Conservation (phyloP, 805 yeast species). For the Candida golubevii region DNA sequence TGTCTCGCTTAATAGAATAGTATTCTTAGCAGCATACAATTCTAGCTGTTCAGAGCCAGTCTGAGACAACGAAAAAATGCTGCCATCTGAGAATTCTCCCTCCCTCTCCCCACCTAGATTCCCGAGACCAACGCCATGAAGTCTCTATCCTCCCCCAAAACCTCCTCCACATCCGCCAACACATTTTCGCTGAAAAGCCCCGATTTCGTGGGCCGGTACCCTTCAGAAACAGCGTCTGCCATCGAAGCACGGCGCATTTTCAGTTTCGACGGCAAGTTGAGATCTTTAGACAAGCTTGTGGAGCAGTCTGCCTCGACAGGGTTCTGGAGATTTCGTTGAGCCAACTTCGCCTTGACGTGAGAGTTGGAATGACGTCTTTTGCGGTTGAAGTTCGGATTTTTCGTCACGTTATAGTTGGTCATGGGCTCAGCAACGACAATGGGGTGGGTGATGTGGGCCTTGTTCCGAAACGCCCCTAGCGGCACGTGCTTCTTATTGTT, state of each 20-base stretch:
- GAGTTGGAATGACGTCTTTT: conserved; percentile 11
- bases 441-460: conserved; percentile 28
- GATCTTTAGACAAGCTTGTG: conserved; percentile 11
- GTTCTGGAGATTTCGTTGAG: conserved; percentile 11
- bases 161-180: conserved; percentile 69
- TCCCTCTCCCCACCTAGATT: conserved; percentile 6
- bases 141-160: conserved; percentile 49
- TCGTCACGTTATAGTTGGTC: conserved; percentile 25
- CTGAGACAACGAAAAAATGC: no score
- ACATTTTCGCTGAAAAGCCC: conserved; percentile 77
- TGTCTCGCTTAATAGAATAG: no score
- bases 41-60: no score
- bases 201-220: conserved; percentile 66
- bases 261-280: conserved; percentile 26
- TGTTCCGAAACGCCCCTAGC: conserved; percentile 85
- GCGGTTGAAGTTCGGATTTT: conserved; percentile 24
- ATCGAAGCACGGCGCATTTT: conserved; percentile 59
- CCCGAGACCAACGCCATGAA: conserved; percentile 40
- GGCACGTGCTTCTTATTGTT: conserved; percentile 56
- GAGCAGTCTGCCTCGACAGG: conserved; percentile 5
- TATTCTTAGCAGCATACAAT: no score
- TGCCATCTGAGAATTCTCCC: no score
- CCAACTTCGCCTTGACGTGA: conserved; percentile 13
- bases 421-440: conserved; percentile 22
- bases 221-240: conserved; percentile 73